Evolutionary conservation across 768 basidiomycete genomes (phyloP).

Genomic region (Pulveroboletus sp.): DNA sequence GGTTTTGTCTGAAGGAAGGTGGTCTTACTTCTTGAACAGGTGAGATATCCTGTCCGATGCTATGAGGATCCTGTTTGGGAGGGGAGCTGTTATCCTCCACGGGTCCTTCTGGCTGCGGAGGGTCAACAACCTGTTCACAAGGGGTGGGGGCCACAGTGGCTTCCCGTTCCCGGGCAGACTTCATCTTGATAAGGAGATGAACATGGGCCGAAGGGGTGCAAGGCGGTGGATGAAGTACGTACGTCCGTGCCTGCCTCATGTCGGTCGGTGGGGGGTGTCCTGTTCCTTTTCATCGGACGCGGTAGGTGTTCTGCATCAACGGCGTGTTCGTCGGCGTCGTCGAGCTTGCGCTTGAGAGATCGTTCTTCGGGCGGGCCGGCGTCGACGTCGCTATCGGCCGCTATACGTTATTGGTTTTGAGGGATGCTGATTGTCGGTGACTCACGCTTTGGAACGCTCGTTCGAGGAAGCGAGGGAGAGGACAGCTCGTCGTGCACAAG

Average conservation of each 20-base stretch:
- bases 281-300: constrained; percentile 34
- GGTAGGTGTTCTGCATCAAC: constrained; percentile 28
- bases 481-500: constrained; percentile 42
- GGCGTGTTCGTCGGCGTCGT: constrained; percentile 21
- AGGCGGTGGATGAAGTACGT: constrained; percentile 8
- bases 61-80: constrained; percentile 1
- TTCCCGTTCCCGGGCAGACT: constrained; percentile 29
- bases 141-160: constrained; percentile 29
- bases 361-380: constrained; percentile 23
- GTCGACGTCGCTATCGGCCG: constrained; percentile 31
- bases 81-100: constrained; percentile 9
- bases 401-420: constrained; percentile 25
- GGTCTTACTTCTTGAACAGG: constrained; percentile 15
- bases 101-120: constrained; percentile 8
- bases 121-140: constrained; percentile 18
- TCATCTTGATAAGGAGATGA: constrained; percentile 21
- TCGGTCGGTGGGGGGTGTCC: constrained; percentile 37
- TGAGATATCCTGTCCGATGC: not conserved
- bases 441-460: constrained; percentile 28
- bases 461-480: constrained; percentile 14
- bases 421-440: constrained; percentile 28
- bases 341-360: constrained; percentile 32
- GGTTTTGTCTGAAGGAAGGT: not conserved
- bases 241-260: constrained; percentile 27
- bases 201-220: not conserved